These are phyloP conservation scores for Luffa acutangula DNA, from an alignment of 306 rosid genomes.

Conservation along the genomic window DNA sequence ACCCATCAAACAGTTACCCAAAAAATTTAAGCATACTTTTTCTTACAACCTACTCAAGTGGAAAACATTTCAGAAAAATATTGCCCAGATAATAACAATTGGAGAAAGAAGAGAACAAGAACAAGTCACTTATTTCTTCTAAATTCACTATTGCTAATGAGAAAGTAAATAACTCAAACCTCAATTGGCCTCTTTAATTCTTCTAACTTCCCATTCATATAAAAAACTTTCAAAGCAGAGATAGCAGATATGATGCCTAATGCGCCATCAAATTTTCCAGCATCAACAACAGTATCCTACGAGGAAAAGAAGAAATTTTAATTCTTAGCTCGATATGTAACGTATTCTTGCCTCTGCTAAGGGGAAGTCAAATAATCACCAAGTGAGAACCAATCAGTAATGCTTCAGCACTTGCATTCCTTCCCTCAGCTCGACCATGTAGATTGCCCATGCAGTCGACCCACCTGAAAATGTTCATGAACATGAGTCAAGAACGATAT, in stretches of 20 bases:
- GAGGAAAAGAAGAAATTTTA: conserved; percentile 10
- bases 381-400: conserved; percentile 79
- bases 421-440: conserved; percentile 78
- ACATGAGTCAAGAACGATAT: conserved; percentile 22
- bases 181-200: conserved; percentile 66
- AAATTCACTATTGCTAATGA: not conserved
- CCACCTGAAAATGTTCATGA: conserved; percentile 57
- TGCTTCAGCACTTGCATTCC: conserved; percentile 55
- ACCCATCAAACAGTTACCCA: not conserved
- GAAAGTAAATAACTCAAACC: conserved; percentile 31
- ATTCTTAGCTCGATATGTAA: not conserved
- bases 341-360: not conserved
- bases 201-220: conserved; percentile 39
- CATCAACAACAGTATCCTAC: conserved; percentile 92
- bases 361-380: conserved; percentile 31
- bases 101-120: not conserved
- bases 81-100: not conserved
- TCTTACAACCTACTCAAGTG: not conserved
- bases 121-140: not conserved
- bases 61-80: not conserved
- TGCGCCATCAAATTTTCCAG: conserved; percentile 84
- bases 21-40: not conserved
- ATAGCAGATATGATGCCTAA: conserved; percentile 77
- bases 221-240: conserved; percentile 73
- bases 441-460: conserved; percentile 79